Percentiles rank a stretch among this genome's conserved stretches.
Conservation (phyloP, 1,139 yeast species). For the Sugiyamaella sp. region DNA sequence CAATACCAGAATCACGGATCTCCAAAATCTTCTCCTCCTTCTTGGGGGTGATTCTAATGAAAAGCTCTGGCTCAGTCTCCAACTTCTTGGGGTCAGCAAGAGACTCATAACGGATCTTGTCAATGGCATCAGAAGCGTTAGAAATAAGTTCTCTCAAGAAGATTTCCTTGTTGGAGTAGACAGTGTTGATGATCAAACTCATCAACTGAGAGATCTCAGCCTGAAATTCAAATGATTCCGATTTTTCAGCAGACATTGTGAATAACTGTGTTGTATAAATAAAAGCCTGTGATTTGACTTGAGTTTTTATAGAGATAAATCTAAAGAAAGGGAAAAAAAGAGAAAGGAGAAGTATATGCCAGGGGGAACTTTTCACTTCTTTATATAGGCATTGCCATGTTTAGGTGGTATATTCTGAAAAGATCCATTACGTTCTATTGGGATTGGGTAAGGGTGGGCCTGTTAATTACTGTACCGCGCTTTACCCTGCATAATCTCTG, state of each 20-base stretch:
- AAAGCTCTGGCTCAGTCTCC: conserved; percentile 94
- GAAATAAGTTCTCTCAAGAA: conserved; percentile 99
- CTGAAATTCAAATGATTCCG: conserved; percentile 74
- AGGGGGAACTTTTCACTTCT: conserved; percentile 14
- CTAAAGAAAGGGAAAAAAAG: conserved; percentile 10
- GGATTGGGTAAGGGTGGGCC: conserved; percentile 5
- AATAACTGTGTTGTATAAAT: conserved; percentile 3
- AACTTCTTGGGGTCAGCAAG: conserved; percentile 88
- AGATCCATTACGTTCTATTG: conserved; percentile 24
- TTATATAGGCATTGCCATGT: conserved; percentile 17
- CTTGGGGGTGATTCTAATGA: conserved; percentile 95
- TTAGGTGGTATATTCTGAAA: conserved; percentile 17
- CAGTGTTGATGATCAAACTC: conserved; percentile 99
- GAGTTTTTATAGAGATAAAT: conserved; percentile 10
- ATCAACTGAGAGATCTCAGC: conserved; percentile 99
- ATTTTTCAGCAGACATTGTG: conserved; percentile 29
- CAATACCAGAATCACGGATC: conserved; percentile 99
- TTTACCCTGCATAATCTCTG: not conserved
- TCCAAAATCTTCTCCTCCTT: conserved; percentile 94
- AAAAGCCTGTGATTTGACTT: not conserved
- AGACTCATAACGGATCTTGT: conserved; percentile 97
- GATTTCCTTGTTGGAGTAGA: conserved; percentile 98
- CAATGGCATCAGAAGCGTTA: conserved; percentile 95
- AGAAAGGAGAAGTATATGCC: not conserved
- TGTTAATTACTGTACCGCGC: conserved; percentile 1